A percentile compares a stretch with the other conserved stretches of the same genome.
These are phyloP conservation scores for Thielaviopsis populi DNA, from an alignment of 2,329 filamentous ascomycete genomes.

Conservation along the genomic window DNA sequence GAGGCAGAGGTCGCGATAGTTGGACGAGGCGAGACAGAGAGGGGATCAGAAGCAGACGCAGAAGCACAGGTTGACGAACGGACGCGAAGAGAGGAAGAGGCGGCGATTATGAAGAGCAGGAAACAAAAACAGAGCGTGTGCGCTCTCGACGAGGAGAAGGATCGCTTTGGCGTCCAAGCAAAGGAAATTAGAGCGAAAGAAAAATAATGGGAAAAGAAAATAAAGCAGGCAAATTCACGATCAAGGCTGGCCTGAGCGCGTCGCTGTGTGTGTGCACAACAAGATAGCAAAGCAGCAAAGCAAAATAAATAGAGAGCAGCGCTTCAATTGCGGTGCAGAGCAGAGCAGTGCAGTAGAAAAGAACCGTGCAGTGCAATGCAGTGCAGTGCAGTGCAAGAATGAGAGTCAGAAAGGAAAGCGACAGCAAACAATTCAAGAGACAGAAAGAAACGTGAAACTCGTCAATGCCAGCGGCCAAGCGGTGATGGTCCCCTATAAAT, in stretches of 20 bases:
- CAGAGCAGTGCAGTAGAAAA: too few relatives aligned
- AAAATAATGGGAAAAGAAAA: neutral
- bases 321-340: too few relatives aligned
- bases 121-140: neutral
- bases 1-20: neutral
- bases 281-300: neutral
- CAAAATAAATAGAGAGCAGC: neutral
- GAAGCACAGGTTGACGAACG: neutral
- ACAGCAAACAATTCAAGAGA: neutral
- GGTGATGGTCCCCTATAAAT: neutral
- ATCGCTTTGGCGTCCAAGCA: neutral
- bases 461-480: neutral
- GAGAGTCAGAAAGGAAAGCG: neutral
- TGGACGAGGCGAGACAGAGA: neutral
- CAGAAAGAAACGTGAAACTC: neutral
- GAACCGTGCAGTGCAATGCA: too few relatives aligned
- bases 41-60: neutral
- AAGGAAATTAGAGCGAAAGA: neutral
- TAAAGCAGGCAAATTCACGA: neutral
- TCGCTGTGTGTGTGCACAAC: neutral
- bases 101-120: slow-evolving; percentile 7
- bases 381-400: neutral
- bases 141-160: too few relatives aligned
- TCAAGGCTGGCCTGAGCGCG: neutral
- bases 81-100: neutral